These are phyloP conservation scores for Fusarium nisikadoi DNA, from an alignment of 2,329 filamentous ascomycete species.

Conservation along the genomic window DNA sequence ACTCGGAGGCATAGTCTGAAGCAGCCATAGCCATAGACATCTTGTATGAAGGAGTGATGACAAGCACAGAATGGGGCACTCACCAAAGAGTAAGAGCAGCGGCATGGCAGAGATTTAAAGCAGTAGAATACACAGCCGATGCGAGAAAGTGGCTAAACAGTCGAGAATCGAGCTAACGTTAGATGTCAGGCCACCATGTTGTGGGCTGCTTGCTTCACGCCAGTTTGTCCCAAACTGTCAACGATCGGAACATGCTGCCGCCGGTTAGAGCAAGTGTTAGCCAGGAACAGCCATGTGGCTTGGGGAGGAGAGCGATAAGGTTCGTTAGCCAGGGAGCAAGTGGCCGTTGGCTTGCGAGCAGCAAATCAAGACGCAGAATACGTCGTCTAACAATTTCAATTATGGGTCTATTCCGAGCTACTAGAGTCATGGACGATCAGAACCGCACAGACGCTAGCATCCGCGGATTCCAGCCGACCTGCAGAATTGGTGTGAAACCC, in stretches of 20 bases:
- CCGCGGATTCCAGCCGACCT: neutral
- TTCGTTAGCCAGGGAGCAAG: neutral
- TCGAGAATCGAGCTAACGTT: neutral
- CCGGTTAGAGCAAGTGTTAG: neutral
- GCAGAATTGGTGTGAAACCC: neutral
- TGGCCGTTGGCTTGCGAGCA: neutral
- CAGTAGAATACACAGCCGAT: neutral
- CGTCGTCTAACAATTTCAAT: neutral
- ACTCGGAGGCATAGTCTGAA: neutral
- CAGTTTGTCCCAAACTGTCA: neutral
- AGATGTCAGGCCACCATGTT: neutral
- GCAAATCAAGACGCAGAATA: neutral
- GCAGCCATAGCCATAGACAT: neutral
- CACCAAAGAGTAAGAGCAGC: neutral
- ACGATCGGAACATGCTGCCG: neutral
- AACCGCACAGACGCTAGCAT: neutral
- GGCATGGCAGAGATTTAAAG: neutral
- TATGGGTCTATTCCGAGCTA: neutral
- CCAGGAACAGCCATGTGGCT: neutral
- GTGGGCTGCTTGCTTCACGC: neutral
- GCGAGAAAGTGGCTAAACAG: neutral
- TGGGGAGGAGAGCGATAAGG: neutral
- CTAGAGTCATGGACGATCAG: neutral
- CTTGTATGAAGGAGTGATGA: neutral
- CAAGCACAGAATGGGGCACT: accelerated